Evolutionary conservation across 495 filamentous ascomycete genomes (phyloP).

Genomic region (Lophiostoma macrostomum): DNA sequence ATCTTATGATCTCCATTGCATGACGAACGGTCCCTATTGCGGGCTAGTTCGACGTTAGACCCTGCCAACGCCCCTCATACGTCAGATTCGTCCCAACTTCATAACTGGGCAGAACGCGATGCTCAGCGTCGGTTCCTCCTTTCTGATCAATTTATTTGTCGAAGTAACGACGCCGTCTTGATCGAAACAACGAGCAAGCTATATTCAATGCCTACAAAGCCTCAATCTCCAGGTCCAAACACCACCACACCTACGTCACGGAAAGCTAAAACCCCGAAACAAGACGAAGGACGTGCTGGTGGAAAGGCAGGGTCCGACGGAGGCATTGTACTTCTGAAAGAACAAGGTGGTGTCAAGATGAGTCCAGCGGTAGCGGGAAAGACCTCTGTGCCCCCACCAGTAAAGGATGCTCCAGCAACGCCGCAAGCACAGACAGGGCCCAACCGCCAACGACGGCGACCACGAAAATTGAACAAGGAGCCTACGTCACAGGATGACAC

Average conservation of each 20-base stretch:
- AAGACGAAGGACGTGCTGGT: not conserved
- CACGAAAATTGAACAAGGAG: conserved; percentile 29
- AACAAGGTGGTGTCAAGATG: not conserved
- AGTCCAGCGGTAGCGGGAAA: not conserved
- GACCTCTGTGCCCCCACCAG: not conserved
- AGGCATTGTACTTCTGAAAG: conserved; percentile 16
- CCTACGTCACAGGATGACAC: not conserved
- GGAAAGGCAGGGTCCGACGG: conserved; percentile 18
- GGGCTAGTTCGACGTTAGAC: conserved; percentile 11
- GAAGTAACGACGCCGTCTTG: too few relatives aligned
- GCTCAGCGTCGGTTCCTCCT: not conserved
- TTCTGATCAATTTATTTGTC: not conserved
- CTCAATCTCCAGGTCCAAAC: conserved; percentile 11
- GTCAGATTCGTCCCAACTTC: conserved; percentile 19
- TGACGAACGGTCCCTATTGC: conserved; percentile 4
- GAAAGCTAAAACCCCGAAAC: not conserved
- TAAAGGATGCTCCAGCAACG: conserved; percentile 10
- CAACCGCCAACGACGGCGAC: conserved; percentile 19
- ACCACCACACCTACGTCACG: conserved; percentile 4
- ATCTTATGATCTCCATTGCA: conserved; percentile 12
- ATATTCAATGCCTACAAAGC: conserved; percentile 18
- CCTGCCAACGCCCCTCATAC: conserved; percentile 28
- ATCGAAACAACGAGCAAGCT: too few relatives aligned
- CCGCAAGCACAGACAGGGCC: conserved; percentile 3
- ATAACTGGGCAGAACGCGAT: conserved; percentile 4